Evolutionary conservation across 2,329 filamentous ascomycete genomes (phyloP).

Genomic region (Beauveria sp.): DNA sequence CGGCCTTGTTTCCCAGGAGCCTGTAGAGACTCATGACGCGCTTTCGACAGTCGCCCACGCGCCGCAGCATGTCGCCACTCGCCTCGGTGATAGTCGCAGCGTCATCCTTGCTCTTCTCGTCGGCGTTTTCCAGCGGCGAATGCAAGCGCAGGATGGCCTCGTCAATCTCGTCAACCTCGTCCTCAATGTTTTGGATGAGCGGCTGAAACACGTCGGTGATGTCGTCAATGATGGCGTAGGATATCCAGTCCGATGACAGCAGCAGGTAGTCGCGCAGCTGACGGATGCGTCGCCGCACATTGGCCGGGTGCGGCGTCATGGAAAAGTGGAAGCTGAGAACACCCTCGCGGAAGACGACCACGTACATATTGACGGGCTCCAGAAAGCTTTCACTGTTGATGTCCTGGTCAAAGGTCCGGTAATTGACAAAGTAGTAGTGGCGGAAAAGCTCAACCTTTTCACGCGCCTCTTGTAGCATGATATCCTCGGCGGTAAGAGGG

Average conservation of each 20-base stretch:
- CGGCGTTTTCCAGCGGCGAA: conserved; percentile 39
- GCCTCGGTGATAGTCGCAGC: conserved; percentile 36
- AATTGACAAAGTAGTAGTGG: conserved; percentile 98
- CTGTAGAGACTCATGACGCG: conserved; percentile 95
- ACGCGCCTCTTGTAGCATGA: conserved; percentile 92
- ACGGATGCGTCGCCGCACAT: conserved; percentile 86
- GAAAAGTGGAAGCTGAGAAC: conserved; percentile 96
- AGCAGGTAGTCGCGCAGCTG: conserved; percentile 92
- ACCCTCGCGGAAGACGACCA: conserved; percentile 92
- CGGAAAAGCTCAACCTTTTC: conserved; percentile 98
- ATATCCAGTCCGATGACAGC: conserved; percentile 93
- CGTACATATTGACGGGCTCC: conserved; percentile 94
- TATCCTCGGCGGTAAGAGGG: conserved; percentile 90
- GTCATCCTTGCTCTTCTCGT: conserved; percentile 41
- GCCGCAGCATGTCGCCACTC: conserved; percentile 77
- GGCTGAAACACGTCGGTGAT: conserved; percentile 96
- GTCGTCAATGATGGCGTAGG: conserved; percentile 95
- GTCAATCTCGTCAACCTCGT: conserved; percentile 96
- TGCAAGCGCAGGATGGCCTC: conserved; percentile 82
- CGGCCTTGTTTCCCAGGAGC: conserved; percentile 90
- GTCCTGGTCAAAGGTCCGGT: conserved; percentile 95
- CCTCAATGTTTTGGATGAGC: conserved; percentile 84
- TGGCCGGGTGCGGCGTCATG: conserved; percentile 91
- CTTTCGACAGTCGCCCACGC: conserved; percentile 90
- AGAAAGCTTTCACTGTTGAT: conserved; percentile 81